Base-by-base conservation (phyloP, 345 rosid genomes). In the Lenwebbia sp. region DNA sequence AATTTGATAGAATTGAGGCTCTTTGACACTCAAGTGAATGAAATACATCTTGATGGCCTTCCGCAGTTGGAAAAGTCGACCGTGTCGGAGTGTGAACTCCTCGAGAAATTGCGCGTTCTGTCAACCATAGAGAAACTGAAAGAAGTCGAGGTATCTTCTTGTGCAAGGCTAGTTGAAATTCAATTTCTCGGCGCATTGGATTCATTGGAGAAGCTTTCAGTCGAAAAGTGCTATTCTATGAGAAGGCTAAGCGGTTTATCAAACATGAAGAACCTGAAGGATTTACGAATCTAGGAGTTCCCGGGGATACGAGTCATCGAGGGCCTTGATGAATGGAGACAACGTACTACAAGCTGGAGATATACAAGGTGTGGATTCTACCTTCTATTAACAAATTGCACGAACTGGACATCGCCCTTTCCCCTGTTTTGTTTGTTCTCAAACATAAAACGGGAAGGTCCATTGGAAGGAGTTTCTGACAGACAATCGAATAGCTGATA, bases 331-430 rank as follows among this genome's bases (percentile, higher is more conserved):
- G 9, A n/a, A 5, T 58, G 62, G 62, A 56, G 62, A 25, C 28
- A 0, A 2, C 1, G 3, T 56, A 25, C 28, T 56, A 0, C 28
- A 56, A 56, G 62, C 62, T 0, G 0, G 7, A 23, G 13, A 55
- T 2, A 10, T 55, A 9, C 0, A 55, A 3, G n/a, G 58, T 10
- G n/a, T 11, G 0, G 10, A n/a, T 55, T 23, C 58, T 3, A 23
- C 58, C 23, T 22, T n/a, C 54, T 52, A 52, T 17, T 53, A 6
- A 1, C 22, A 53, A 22, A 55, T 22, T 55, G 58, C 8, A 22
- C 0, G 26, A 10, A 22, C 2, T 55, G 26, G 58, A 55, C 58
- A 1, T 55, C 26, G 12, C 1, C 12, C 26, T 55, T 55, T 55
- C 58, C 58, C 58, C 58, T 55, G 58, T 55, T 55, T 55, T 22